phyloP scores from a whole-genome alignment of 306 rosid species.

The Quercus mongolica region DNA sequence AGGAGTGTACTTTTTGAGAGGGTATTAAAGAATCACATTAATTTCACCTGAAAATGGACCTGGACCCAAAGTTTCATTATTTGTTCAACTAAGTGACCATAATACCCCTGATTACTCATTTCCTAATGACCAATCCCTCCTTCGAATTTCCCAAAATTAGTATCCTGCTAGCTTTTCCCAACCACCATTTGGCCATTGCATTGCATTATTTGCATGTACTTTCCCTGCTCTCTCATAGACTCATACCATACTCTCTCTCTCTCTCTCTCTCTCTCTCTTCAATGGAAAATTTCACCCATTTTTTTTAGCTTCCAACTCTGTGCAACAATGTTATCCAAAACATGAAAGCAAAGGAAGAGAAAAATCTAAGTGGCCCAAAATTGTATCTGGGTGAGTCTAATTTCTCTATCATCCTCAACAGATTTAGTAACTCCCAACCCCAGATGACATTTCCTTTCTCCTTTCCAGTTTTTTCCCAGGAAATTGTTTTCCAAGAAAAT shows the following conservation, averaged over 20 bases:
- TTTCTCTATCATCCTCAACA: not conserved
- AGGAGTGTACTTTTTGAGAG: no score
- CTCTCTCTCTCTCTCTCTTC: no score
- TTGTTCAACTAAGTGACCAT: not conserved
- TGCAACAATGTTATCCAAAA: not conserved
- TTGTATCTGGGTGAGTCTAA: not conserved
- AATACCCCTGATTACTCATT: not conserved
- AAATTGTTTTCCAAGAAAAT: not conserved
- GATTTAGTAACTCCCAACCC: not conserved
- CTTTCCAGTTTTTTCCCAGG: not conserved
- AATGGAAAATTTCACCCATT: not conserved
- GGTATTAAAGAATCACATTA: no score
- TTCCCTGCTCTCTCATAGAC: not conserved
- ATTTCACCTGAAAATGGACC: no score
- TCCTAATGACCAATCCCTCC: not conserved
- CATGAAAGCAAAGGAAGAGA: not conserved
- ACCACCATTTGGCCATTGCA: conserved; percentile 3
- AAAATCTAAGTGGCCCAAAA: not conserved
- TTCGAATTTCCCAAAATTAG: not conserved
- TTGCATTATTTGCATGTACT: not conserved
- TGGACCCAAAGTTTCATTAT: no score
- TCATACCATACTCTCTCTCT: not conserved
- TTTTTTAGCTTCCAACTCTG: not conserved
- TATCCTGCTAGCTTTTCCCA: not conserved
- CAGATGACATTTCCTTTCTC: not conserved